Conservation (phyloP, 2,329 filamentous ascomycete genomes). For the Cladosporium sp. region DNA sequence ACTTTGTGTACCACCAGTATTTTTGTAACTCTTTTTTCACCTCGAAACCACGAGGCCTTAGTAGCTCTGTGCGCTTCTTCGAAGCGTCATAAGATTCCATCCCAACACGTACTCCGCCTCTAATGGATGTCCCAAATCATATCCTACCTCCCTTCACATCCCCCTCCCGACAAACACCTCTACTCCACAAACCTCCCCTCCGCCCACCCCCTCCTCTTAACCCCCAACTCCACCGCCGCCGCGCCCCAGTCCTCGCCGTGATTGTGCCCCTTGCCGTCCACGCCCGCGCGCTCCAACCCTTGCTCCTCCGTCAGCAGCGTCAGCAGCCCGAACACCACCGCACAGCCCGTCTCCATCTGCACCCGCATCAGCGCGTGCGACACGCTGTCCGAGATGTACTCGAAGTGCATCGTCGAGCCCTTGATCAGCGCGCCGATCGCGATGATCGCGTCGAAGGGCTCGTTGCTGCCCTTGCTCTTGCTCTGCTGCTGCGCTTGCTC, state of each 20-base stretch:
- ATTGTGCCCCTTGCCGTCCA: constrained; percentile 64
- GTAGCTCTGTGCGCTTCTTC: too few species aligned
- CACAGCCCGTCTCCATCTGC: constrained; percentile 80
- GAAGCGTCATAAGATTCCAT: not conserved
- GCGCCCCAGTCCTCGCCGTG: constrained; percentile 95
- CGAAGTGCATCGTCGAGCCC: constrained; percentile 98
- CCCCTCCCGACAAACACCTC: not conserved
- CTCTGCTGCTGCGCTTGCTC: not conserved
- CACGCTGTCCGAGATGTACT: constrained; percentile 92
- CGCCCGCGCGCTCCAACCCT: constrained; percentile 74
- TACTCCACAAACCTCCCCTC: constrained; percentile 56
- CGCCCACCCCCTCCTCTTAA: constrained; percentile 79
- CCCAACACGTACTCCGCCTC: not conserved
- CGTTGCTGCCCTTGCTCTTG: constrained; percentile 36
- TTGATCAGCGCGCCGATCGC: constrained; percentile 96
- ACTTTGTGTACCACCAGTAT: constrained; percentile 1
- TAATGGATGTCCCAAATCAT: not conserved
- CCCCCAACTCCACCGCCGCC: constrained; percentile 88
- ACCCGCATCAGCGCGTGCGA: constrained; percentile 91
- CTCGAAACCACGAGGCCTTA: not conserved
- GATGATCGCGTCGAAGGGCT: constrained; percentile 85
- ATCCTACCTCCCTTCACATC: constrained; percentile 7
- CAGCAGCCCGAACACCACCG: constrained; percentile 85
- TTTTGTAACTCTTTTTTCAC: not conserved
- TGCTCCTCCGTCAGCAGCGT: constrained; percentile 87